A percentile compares a stretch with the other conserved stretches of the same genome.
These are phyloP conservation scores for Fusarium guadeloupense DNA, from an alignment of 2,329 filamentous ascomycete species.

Conservation along the genomic window DNA sequence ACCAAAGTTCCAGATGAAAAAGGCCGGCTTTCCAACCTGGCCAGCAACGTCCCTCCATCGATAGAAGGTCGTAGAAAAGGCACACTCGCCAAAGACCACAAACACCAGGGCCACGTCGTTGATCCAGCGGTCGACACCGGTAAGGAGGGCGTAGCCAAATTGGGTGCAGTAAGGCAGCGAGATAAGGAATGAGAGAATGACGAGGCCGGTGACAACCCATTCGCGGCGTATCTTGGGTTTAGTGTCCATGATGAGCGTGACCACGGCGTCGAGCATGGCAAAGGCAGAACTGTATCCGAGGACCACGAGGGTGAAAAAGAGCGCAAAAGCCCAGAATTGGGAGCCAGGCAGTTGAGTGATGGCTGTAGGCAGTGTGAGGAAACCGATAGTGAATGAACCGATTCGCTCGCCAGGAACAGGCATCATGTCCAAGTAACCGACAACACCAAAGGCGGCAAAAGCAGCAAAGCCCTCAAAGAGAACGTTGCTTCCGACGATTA, in stretches of 20 bases:
- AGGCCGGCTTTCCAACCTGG: conserved; percentile 55
- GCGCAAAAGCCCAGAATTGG: conserved; percentile 66
- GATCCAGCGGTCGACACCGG: conserved; percentile 64
- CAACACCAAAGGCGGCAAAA: conserved; percentile 63
- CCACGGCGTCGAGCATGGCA: conserved; percentile 66
- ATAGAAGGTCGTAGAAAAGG: conserved; percentile 62
- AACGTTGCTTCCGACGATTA: conserved; percentile 65
- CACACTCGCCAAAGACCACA: conserved; percentile 62
- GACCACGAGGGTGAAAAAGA: conserved; percentile 68
- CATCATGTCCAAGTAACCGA: conserved; percentile 56
- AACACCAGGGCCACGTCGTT: conserved; percentile 65
- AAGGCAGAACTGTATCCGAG: conserved; percentile 68
- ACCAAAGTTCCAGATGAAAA: conserved; percentile 58
- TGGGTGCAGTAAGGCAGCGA: conserved; percentile 66
- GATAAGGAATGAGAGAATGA: conserved; percentile 61
- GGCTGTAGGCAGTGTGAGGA: conserved; percentile 65
- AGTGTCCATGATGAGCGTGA: conserved; percentile 63
- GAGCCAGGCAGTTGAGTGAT: conserved; percentile 65
- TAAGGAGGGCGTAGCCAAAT: conserved; percentile 65
- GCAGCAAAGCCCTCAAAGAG: conserved; percentile 64
- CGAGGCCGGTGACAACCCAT: conserved; percentile 59
- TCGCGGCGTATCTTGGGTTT: conserved; percentile 51
- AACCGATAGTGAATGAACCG: conserved; percentile 66
- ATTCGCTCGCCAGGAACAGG: conserved; percentile 53
- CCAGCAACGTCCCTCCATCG: conserved; percentile 59